Conservation (phyloP, 2,329 filamentous ascomycete genomes). For the Botrytis deweyae region DNA sequence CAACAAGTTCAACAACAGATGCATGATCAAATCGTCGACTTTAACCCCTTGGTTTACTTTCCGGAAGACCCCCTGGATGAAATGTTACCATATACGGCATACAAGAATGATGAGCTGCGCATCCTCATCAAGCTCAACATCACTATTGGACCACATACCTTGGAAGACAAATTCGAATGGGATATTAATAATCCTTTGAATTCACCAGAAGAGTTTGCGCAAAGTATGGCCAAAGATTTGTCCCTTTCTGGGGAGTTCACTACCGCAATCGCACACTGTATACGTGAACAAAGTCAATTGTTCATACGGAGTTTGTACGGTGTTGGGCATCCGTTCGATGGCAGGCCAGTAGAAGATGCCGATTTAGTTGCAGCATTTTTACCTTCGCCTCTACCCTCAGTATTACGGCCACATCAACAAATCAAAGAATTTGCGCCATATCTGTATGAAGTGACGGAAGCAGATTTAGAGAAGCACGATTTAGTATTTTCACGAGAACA, state of each 20-base stretch:
- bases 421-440: slow-evolving; percentile 94
- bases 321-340: slow-evolving; percentile 91
- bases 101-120: slow-evolving; percentile 99
- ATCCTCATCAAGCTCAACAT: slow-evolving; percentile 95
- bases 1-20: slow-evolving; percentile 68
- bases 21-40: slow-evolving; percentile 87
- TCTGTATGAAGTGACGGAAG: slow-evolving; percentile 89
- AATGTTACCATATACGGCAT: slow-evolving; percentile 84
- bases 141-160: slow-evolving; percentile 89
- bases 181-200: slow-evolving; percentile 95
- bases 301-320: slow-evolving; percentile 94
- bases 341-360: slow-evolving; percentile 85
- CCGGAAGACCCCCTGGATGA: slow-evolving; percentile 89
- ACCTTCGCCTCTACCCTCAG: slow-evolving; percentile 74
- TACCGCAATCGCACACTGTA: slow-evolving; percentile 95
- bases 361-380: slow-evolving; percentile 85
- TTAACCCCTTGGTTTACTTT: slow-evolving; percentile 86
- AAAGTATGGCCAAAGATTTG: slow-evolving; percentile 83
- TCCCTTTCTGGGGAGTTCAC: slow-evolving; percentile 93
- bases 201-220: slow-evolving; percentile 90
- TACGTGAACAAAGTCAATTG: slow-evolving; percentile 91
- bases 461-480: slow-evolving; percentile 86
- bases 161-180: slow-evolving; percentile 98
- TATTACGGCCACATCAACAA: slow-evolving; percentile 87
- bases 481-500: slow-evolving; percentile 92